Conservation (phyloP, 257 asterid species). For the Forsythia suspensa region DNA sequence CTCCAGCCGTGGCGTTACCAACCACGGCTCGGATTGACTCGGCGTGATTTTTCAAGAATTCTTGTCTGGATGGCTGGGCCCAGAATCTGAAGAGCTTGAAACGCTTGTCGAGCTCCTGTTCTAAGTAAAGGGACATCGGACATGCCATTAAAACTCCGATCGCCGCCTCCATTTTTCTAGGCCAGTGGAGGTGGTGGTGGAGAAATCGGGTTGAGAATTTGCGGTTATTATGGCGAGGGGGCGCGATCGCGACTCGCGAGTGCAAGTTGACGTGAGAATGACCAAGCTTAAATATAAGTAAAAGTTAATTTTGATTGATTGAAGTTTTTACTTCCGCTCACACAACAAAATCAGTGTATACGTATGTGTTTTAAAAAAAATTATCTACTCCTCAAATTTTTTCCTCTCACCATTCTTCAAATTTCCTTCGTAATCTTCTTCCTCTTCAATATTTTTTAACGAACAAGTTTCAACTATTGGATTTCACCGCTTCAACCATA, state of each 20-base stretch:
- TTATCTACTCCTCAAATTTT: no score
- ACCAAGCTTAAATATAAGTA: not conserved
- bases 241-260: no score
- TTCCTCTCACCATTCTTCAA: no score
- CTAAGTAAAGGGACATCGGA: slow-evolving; percentile 63
- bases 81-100: slow-evolving; percentile 64
- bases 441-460: no score
- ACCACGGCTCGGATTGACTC: slow-evolving; percentile 59
- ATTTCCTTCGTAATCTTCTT: no score
- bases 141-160: slow-evolving; percentile 57
- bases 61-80: slow-evolving; percentile 37
- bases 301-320: no score
- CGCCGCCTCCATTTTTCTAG: slow-evolving; percentile 38
- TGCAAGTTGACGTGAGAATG: not conserved
- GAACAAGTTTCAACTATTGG: no score
- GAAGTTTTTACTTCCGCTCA: no score
- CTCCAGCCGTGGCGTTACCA: slow-evolving; percentile 52
- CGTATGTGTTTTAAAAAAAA: no score
- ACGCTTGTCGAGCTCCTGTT: slow-evolving; percentile 57
- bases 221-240: not conserved
- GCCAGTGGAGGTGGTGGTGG: not conserved
- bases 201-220: not conserved
- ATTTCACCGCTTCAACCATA: no score
- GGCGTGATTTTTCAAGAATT: slow-evolving; percentile 35
- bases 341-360: no score